A percentile compares a stretch with the other conserved stretches of the same genome.
phyloP scores from a whole-genome alignment of 768 basidiomycete species.

The Psilocybe tampanensis region DNA sequence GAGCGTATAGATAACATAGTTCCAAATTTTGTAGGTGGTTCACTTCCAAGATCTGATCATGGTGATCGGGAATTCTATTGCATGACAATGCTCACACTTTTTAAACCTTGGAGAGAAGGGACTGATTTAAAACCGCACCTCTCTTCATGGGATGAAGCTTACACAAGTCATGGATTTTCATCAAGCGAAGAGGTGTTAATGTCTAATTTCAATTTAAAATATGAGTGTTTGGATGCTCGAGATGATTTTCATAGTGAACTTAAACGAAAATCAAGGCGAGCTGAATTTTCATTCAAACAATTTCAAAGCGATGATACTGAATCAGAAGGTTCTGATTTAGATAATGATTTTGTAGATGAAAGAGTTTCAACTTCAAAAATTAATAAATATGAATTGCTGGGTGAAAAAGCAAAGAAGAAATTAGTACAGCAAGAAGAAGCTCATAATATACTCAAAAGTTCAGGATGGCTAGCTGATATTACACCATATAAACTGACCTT shows the following conservation, averaged over 20 bases:
- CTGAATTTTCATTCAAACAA: neutral
- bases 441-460: no score
- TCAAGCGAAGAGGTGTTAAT: constrained; percentile 20
- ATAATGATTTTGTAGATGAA: no score
- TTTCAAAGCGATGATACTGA: neutral
- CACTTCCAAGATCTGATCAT: constrained; percentile 28
- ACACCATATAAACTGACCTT: no score
- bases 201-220: constrained; percentile 29
- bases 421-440: no score
- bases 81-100: constrained; percentile 29
- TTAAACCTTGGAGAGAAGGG: constrained; percentile 31
- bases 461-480: no score
- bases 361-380: no score
- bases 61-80: constrained; percentile 33
- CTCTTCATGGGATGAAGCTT: constrained; percentile 28
- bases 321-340: neutral
- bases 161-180: constrained; percentile 15
- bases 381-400: no score
- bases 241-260: constrained; percentile 27
- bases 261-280: neutral
- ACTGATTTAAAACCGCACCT: constrained; percentile 18
- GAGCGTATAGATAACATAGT: constrained; percentile 10
- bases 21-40: constrained; percentile 29
- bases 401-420: no score
- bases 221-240: constrained; percentile 36